Evolutionary conservation across 2,329 filamentous ascomycete species (phyloP).

Genomic region (Colletotrichum spaethianum): DNA sequence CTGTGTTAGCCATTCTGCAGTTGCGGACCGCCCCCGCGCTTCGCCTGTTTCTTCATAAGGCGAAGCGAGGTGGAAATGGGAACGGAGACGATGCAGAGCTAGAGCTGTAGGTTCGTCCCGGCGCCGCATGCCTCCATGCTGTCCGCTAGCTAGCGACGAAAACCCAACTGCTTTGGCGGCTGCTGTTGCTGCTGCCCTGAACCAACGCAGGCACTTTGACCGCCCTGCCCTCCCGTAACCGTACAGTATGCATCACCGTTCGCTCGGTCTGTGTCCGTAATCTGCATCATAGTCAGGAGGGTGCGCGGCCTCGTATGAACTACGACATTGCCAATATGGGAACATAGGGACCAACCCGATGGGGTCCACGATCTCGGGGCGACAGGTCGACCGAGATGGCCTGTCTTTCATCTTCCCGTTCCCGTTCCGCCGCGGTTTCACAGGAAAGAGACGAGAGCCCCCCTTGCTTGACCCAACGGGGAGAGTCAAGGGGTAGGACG

Average conservation of each 20-base stretch:
- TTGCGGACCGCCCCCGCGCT: conserved; percentile 17
- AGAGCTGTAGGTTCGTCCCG: conserved; percentile 12
- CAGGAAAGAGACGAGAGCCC: conserved; percentile 22
- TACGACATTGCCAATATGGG: conserved; percentile 4
- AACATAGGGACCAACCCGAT: not conserved
- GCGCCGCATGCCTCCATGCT: conserved; percentile 15
- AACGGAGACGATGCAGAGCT: conserved; percentile 15
- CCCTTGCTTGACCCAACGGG: conserved; percentile 13
- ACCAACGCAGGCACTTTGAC: not conserved
- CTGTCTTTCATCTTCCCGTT: conserved; percentile 24
- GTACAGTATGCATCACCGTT: not conserved
- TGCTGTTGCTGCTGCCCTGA: conserved; percentile 5
- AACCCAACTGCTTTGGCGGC: conserved; percentile 16
- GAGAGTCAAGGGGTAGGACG: not conserved
- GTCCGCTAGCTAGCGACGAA: not conserved
- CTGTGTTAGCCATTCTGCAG: not conserved
- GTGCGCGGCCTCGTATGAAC: conserved; percentile 16
- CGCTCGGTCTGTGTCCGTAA: not conserved
- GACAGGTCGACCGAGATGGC: conserved; percentile 12
- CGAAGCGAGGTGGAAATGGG: conserved; percentile 30
- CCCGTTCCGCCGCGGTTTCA: conserved; percentile 36
- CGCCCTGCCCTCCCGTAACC: not conserved
- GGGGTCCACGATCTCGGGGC: conserved; percentile 15
- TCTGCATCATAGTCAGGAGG: not conserved
- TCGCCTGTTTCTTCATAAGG: conserved; percentile 30